Evolutionary conservation across 2,329 filamentous ascomycete species (phyloP).

Genomic region (Esteya vermicola): DNA sequence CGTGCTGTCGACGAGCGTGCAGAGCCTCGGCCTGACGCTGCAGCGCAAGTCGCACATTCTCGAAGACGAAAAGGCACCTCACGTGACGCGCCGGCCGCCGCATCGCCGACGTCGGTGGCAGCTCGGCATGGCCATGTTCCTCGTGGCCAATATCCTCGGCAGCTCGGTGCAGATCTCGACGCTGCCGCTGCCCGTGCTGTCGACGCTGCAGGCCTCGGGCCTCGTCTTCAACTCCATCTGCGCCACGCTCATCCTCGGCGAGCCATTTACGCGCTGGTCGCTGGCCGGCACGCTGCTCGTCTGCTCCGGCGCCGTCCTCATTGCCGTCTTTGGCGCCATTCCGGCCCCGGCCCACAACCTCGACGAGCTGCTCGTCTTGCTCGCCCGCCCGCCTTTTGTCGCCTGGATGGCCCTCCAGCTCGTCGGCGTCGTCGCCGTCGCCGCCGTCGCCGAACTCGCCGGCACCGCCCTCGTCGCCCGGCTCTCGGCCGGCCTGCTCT

Average conservation of each 20-base stretch:
- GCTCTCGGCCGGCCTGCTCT: too few relatives aligned
- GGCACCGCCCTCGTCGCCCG: slow-evolving; percentile 27
- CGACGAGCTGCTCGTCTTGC: slow-evolving; percentile 61
- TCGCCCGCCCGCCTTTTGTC: slow-evolving; percentile 63
- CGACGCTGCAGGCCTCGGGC: slow-evolving; percentile 87
- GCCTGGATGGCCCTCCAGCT: slow-evolving; percentile 78
- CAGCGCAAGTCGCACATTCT: slow-evolving; percentile 97
- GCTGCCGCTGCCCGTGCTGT: slow-evolving; percentile 82
- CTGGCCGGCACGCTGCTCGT: slow-evolving; percentile 80
- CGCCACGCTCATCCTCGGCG: slow-evolving; percentile 79
- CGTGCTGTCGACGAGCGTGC: slow-evolving; percentile 82
- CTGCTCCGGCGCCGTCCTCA: slow-evolving; percentile 74
- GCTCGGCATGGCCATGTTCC: slow-evolving; percentile 93
- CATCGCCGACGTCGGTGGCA: slow-evolving; percentile 91
- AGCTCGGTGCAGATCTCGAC: slow-evolving; percentile 97
- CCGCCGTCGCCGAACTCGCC: slow-evolving; percentile 45
- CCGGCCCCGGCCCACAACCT: slow-evolving; percentile 84
- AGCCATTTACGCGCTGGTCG: slow-evolving; percentile 92
- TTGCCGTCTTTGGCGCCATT: slow-evolving; percentile 87
- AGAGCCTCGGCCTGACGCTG: slow-evolving; percentile 86
- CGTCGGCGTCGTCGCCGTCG: slow-evolving; percentile 55
- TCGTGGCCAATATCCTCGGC: slow-evolving; percentile 84
- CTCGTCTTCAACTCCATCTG: slow-evolving; percentile 98
- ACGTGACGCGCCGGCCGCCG: slow-evolving; percentile 68
- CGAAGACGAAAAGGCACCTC: slow-evolving; percentile 80